Conservation (phyloP, 164 flowering plant species). For the Magnolia officinalis region DNA sequence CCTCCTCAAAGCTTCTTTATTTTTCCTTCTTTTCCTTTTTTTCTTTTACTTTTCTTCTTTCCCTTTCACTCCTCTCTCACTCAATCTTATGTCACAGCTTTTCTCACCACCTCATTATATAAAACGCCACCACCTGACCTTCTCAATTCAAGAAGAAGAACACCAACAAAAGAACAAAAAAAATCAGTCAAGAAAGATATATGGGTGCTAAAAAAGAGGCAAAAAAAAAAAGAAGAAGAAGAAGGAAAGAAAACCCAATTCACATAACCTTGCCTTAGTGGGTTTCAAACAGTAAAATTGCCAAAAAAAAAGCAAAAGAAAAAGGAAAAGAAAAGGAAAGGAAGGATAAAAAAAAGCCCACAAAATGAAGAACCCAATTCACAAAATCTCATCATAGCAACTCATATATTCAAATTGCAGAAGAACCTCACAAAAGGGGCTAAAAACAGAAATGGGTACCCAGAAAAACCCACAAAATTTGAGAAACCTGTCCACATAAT, state of each 20-base stretch:
- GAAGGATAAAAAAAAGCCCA: not conserved
- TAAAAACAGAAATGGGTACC: not conserved
- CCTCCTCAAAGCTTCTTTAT: not conserved
- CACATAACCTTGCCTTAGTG: not conserved
- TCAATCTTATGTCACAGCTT: conserved; percentile 9
- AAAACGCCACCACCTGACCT: conserved; percentile 1
- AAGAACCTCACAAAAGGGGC: not conserved
- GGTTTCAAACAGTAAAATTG: not conserved
- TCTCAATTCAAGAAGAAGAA: conserved; percentile 5
- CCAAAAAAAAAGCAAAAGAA: not conserved
- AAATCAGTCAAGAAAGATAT: not conserved
- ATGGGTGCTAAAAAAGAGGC: not conserved
- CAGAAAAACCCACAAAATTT: not conserved
- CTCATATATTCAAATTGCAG: not conserved
- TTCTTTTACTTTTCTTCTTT: not conserved
- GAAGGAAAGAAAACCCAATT: not conserved
- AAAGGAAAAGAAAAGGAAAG: not conserved
- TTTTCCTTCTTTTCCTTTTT: conserved; percentile 2
- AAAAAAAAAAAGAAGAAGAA: not conserved
- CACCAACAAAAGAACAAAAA: conserved; percentile 8
- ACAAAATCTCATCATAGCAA: not conserved
- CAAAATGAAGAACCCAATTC: conserved; percentile 6
- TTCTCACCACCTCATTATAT: conserved; percentile 11
- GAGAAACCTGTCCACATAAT: conserved; percentile 16
- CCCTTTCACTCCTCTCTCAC: not conserved